A percentile compares a stretch with the other conserved stretches of the same genome.
These are phyloP conservation scores for Cladosporium sp. DNA, from an alignment of 2,329 filamentous ascomycete genomes.

Conservation along the genomic window DNA sequence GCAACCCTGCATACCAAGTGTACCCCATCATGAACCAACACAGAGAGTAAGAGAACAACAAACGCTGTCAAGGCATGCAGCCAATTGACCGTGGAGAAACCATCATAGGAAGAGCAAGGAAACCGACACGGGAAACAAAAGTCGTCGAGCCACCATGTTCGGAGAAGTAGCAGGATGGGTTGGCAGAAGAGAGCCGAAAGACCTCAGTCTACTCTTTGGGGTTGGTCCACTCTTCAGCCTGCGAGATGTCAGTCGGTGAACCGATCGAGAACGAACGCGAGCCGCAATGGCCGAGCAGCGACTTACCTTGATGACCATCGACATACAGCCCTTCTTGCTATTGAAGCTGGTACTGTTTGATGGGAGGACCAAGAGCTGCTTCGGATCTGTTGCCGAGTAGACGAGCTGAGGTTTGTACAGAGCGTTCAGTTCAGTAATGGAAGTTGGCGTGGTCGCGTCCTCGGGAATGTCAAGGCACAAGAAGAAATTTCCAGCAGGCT, in stretches of 20 bases:
- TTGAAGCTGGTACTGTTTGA: background rate
- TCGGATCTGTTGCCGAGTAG: background rate
- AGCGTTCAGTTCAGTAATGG: background rate
- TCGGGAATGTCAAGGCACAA: background rate
- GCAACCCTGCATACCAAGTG: background rate
- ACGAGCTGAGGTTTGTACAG: background rate
- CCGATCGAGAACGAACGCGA: background rate
- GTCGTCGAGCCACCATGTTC: background rate
- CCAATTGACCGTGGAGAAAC: background rate
- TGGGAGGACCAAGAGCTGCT: too few species aligned
- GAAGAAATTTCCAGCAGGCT: background rate
- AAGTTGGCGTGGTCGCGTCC: background rate
- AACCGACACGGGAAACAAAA: background rate
- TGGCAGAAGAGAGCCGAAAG: background rate
- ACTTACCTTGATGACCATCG: background rate
- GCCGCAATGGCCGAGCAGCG: background rate
- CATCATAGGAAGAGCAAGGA: background rate
- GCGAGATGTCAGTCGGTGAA: background rate
- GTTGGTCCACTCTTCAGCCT: background rate
- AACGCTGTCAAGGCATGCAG: background rate
- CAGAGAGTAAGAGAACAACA: background rate
- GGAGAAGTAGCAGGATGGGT: background rate
- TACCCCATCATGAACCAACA: background rate
- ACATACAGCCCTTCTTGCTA: background rate
- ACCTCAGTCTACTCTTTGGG: background rate